These are phyloP conservation scores for Tuber umbilicatum DNA, from an alignment of 495 filamentous ascomycete genomes.

Conservation along the genomic window DNA sequence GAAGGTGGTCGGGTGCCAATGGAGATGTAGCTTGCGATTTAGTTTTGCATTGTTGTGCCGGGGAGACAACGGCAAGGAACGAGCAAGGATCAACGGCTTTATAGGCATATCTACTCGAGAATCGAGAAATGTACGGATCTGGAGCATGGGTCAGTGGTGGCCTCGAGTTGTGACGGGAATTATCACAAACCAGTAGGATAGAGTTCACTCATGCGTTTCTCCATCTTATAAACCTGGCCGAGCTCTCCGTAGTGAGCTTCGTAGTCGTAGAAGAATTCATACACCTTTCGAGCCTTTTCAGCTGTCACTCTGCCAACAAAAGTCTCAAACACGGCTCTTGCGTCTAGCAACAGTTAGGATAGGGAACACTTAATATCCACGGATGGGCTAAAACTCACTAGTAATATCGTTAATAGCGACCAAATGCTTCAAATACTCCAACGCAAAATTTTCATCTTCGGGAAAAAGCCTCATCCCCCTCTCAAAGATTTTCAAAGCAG, in stretches of 20 bases:
- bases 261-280: constrained; percentile 84
- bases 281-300: constrained; percentile 73
- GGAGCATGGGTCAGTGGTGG: constrained; percentile 16
- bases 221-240: constrained; percentile 76
- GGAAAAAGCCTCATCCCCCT: constrained; percentile 86
- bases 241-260: constrained; percentile 92
- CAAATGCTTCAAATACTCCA: constrained; percentile 92
- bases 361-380: not conserved
- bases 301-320: constrained; percentile 69
- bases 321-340: constrained; percentile 88
- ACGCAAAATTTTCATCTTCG: constrained; percentile 79
- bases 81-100: constrained; percentile 67
- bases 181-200: constrained; percentile 57
- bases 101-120: constrained; percentile 66
- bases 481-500: constrained; percentile 90
- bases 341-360: constrained; percentile 56
- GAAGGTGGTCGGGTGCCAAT: constrained; percentile 44
- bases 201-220: constrained; percentile 84
- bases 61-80: constrained; percentile 74
- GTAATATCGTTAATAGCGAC: constrained; percentile 84
- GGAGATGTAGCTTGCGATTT: constrained; percentile 48
- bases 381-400: constrained; percentile 56
- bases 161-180: constrained; percentile 10
- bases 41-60: constrained; percentile 63
- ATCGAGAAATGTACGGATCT: constrained; percentile 67